Evolutionary conservation across 305 asterid species (phyloP).

Genomic region (Solanum hybrid): DNA sequence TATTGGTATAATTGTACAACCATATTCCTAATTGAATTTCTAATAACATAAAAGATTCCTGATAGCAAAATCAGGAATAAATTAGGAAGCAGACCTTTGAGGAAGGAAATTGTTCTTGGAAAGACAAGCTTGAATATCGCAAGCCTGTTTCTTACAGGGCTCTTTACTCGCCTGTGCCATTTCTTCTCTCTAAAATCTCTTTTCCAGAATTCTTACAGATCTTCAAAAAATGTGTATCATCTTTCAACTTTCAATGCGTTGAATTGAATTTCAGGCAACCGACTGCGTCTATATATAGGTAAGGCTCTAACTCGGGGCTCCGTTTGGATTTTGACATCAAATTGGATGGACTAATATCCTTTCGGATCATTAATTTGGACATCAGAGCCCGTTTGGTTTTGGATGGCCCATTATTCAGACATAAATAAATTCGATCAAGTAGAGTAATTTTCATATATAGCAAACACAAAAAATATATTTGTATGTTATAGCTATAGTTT

Average conservation of each 20-base stretch:
- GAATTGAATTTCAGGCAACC: not conserved
- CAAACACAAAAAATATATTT: no score
- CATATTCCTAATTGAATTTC: not conserved
- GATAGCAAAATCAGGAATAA: not conserved
- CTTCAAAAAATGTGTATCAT: no score
- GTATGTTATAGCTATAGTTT: no score
- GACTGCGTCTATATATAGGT: not conserved
- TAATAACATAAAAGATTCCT: not conserved
- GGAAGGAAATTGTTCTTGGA: constrained; percentile 90
- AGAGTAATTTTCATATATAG: no score
- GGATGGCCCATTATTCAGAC: not conserved
- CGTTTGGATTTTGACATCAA: not conserved
- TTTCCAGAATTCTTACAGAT: no score
- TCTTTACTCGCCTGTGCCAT: constrained; percentile 85
- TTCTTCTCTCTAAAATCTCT: not conserved
- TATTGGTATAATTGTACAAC: not conserved
- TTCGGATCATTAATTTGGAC: not conserved
- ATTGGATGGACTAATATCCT: not conserved
- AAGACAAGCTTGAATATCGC: constrained; percentile 91
- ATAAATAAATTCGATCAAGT: no score
- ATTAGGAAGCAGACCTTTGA: constrained; percentile 32
- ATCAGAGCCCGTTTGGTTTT: no score
- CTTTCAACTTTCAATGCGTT: constrained; percentile 1
- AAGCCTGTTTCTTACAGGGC: constrained; percentile 90
- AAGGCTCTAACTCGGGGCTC: not conserved